Evolutionary conservation across 306 rosid species (phyloP).

Genomic region (Quercus robur): DNA sequence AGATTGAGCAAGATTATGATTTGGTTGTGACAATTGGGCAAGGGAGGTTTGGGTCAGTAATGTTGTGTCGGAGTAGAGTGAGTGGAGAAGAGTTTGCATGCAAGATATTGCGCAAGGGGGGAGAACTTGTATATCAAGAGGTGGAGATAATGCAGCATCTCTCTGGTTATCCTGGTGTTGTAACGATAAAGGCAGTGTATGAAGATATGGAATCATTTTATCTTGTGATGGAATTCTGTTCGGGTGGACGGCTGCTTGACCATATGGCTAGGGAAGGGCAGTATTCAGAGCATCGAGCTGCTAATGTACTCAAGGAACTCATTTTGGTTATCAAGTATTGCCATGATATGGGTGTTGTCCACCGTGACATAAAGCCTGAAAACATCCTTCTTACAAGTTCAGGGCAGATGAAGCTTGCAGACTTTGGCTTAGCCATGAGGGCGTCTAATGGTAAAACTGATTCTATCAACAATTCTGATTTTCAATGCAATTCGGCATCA

Average conservation of each 20-base stretch:
- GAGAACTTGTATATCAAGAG: not conserved
- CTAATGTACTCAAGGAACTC: not conserved
- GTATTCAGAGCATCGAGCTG: not conserved
- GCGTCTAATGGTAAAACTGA: not conserved
- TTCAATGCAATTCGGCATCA: not conserved
- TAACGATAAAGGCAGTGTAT: not conserved
- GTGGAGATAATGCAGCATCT: conserved; percentile 9
- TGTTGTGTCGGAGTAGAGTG: not conserved
- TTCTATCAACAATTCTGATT: not conserved
- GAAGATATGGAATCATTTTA: conserved; percentile 1
- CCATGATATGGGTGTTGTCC: not conserved
- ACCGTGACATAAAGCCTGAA: conserved; percentile 5
- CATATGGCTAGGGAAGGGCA: not conserved
- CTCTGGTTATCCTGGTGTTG: conserved; percentile 4
- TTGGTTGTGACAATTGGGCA: not conserved
- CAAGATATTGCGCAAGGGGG: not conserved
- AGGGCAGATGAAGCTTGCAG: conserved; percentile 2
- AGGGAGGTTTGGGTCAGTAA: conserved; percentile 7
- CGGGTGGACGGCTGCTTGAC: conserved; percentile 3
- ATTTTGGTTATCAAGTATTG: conserved; percentile 1
- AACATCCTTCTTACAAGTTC: not conserved
- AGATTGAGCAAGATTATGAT: not conserved
- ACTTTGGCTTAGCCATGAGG: conserved; percentile 7
- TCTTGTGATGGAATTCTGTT: conserved; percentile 3
- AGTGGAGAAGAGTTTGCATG: not conserved